A percentile compares a stretch with the other conserved stretches of the same genome.
phyloP scores from a whole-genome alignment of 257 asterid species.

The Forsythia viridissima region DNA sequence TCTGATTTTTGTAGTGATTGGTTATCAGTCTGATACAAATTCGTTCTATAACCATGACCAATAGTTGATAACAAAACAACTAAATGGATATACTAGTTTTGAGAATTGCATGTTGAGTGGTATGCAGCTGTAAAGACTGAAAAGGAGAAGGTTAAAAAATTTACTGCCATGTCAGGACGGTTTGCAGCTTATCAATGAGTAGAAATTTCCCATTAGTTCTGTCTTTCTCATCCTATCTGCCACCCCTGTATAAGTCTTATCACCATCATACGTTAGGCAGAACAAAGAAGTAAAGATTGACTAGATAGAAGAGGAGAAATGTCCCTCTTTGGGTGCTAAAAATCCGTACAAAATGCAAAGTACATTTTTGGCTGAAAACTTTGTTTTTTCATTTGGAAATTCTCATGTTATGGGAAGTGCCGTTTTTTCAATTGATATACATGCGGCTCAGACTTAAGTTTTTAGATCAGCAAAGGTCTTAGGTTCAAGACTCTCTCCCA shows the following conservation, averaged over 20 bases:
- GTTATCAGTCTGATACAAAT: neutral
- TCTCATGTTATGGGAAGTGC: neutral
- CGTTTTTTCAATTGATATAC: neutral
- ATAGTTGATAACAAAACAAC: neutral
- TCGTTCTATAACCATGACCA: neutral
- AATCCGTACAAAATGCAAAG: neutral
- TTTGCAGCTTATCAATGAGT: constrained; percentile 14
- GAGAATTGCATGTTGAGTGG: constrained; percentile 5
- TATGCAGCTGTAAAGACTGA: neutral
- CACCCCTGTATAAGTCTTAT: neutral
- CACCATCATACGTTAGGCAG: constrained; percentile 7
- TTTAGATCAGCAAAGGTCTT: no score
- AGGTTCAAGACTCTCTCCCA: no score
- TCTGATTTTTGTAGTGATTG: neutral
- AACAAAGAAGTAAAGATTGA: neutral
- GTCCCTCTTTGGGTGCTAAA: neutral
- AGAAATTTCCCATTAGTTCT: neutral
- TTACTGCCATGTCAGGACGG: neutral
- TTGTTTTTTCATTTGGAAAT: neutral
- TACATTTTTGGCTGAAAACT: neutral
- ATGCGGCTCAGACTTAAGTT: no score
- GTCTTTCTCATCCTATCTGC: neutral
- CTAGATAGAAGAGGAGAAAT: constrained; percentile 2
- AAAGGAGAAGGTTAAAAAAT: neutral
- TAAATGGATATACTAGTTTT: constrained; percentile 4